Conservation (phyloP, 164 flowering plant species). For the Nymphaea colorata region DNA sequence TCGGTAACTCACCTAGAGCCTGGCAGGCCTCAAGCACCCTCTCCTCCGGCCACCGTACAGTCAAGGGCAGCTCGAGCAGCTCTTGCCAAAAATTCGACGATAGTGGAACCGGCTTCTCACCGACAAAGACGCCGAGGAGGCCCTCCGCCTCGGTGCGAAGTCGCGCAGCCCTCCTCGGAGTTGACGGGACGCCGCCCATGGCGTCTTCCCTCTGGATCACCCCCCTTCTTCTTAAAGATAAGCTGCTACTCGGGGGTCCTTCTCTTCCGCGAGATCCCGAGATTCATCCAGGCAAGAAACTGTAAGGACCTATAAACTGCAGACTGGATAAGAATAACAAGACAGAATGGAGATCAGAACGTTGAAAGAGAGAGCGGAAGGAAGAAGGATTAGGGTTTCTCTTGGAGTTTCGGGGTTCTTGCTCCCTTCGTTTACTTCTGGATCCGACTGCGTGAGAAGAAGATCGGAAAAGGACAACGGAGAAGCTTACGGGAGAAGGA, state of each 20-base stretch:
- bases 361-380: neutral
- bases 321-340: neutral
- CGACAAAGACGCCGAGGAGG: conserved; percentile 63
- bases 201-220: neutral
- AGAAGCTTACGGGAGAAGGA: neutral
- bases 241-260: neutral
- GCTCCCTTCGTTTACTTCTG: no score
- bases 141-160: conserved; percentile 67
- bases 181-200: conserved; percentile 89
- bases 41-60: conserved; percentile 51
- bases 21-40: conserved; percentile 65
- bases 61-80: conserved; percentile 73
- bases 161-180: conserved; percentile 44
- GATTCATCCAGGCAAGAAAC: neutral
- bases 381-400: neutral
- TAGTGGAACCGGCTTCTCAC: conserved; percentile 66
- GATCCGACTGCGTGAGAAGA: neutral
- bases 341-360: neutral
- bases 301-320: neutral
- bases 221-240: neutral
- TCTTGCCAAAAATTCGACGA: conserved; percentile 84
- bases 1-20: conserved; percentile 41
- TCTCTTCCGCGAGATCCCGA: neutral
- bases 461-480: neutral
- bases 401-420: neutral